Conservation (phyloP, 2,329 filamentous ascomycete species). For the Arthrobotrys musiformis region DNA sequence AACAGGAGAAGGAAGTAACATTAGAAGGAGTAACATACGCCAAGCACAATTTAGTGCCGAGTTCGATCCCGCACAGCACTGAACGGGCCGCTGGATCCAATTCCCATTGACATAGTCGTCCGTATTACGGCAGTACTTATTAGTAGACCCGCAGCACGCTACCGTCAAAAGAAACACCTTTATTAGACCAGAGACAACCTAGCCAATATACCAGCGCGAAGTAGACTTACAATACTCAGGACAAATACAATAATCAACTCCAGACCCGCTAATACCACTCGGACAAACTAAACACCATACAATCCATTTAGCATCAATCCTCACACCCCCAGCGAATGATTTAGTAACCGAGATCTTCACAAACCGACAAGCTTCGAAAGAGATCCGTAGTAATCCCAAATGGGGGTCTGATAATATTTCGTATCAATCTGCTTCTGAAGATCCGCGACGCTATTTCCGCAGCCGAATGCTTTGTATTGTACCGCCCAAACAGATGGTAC, state of each 20-base stretch:
- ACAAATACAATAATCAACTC: constrained; percentile 19
- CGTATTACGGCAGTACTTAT: constrained; percentile 11
- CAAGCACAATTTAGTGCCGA: neutral
- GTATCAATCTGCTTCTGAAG: constrained; percentile 31
- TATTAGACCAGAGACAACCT: neutral
- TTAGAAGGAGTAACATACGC: neutral
- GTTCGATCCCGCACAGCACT: constrained; percentile 6
- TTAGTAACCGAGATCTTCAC: neutral
- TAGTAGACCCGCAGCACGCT: constrained; percentile 12
- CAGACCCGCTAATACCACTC: constrained; percentile 14
- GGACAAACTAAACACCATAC: constrained; percentile 5
- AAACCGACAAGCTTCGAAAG: constrained; percentile 22
- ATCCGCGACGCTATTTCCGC: constrained; percentile 24
- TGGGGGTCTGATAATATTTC: constrained; percentile 10
- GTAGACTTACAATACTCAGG: constrained; percentile 19
- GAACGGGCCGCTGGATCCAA: constrained; percentile 18
- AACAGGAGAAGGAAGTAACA: neutral
- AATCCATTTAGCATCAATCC: no score
- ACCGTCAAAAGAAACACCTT: neutral
- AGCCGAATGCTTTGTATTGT: constrained; percentile 27
- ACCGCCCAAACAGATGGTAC: neutral
- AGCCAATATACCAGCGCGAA: neutral
- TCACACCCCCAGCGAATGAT: no score
- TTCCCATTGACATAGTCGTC: constrained; percentile 27
- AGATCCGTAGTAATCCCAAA: constrained; percentile 11